Evolutionary conservation across 176 grass and related monocot species (phyloP).

Genomic region (maize (Zea mays)): Zm-B73-REFERENCE-NAM-5.0 NC_050100.1:186881501-186882000

Average conservation of each 20-base stretch:
- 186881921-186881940: background rate
- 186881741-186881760: constrained; percentile 31
- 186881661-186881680: constrained; percentile 85
- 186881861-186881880: background rate
- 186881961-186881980: no score
- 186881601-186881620: constrained; percentile 25
- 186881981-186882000: no score
- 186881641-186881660: constrained; percentile 87
- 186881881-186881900: constrained; percentile 8
- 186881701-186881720: constrained; percentile 87
- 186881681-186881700: constrained; percentile 91
- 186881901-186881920: background rate
- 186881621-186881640: constrained; percentile 43
- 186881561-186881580: background rate
- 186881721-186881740: constrained; percentile 52
- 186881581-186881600: constrained; percentile 2
- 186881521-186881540: constrained; percentile 4
- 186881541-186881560: background rate
- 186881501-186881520: background rate
- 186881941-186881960: background rate
- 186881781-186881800: background rate
- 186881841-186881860: background rate
- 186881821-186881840: background rate
- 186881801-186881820: background rate
- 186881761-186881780: background rate